These are phyloP conservation scores for Phialophora verrucosa DNA, from an alignment of 2,329 filamentous ascomycete genomes.

Conservation along the genomic window DNA sequence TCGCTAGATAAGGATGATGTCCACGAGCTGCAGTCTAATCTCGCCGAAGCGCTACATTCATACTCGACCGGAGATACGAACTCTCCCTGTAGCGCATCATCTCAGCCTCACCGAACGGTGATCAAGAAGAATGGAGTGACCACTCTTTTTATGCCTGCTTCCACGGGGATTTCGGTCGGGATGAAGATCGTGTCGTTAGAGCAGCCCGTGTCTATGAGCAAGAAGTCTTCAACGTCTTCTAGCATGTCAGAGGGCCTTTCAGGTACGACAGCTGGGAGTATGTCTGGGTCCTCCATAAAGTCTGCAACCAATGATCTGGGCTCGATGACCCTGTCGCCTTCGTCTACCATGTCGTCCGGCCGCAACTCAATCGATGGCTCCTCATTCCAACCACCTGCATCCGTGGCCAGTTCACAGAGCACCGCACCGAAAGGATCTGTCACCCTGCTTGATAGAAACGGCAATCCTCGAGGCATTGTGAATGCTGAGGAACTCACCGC, in stretches of 20 bases:
- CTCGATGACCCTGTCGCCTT: slow-evolving; percentile 46
- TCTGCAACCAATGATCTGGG: slow-evolving; percentile 47
- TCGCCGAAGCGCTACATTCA: slow-evolving; percentile 66
- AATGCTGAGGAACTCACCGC: slow-evolving; percentile 72
- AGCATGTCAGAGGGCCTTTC: slow-evolving; percentile 33
- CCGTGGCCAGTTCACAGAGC: slow-evolving; percentile 45
- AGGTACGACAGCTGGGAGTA: slow-evolving; percentile 28
- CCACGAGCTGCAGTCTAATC: slow-evolving; percentile 60
- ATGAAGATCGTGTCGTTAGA: slow-evolving; percentile 69
- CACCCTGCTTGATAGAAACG: slow-evolving; percentile 63
- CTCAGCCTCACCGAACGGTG: slow-evolving; percentile 66
- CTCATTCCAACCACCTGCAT: slow-evolving; percentile 40
- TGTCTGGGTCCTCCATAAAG: slow-evolving; percentile 41
- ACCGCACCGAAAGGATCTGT: slow-evolving; percentile 63
- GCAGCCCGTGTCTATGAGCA: slow-evolving; percentile 37
- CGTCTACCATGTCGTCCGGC: slow-evolving; percentile 37
- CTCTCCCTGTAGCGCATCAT: slow-evolving; percentile 63
- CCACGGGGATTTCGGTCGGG: slow-evolving; percentile 63
- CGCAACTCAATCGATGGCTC: slow-evolving; percentile 40
- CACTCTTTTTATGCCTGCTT: slow-evolving; percentile 72
- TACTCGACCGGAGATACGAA: slow-evolving; percentile 68
- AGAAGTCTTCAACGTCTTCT: slow-evolving; percentile 33
- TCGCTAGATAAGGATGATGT: slow-evolving; percentile 64
- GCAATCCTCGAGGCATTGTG: slow-evolving; percentile 66
- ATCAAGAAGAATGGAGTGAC: slow-evolving; percentile 67